These are phyloP conservation scores for Blastocrithidia nonstop DNA, from an alignment of 208 protist genomes.

Conservation along the genomic window DNA sequence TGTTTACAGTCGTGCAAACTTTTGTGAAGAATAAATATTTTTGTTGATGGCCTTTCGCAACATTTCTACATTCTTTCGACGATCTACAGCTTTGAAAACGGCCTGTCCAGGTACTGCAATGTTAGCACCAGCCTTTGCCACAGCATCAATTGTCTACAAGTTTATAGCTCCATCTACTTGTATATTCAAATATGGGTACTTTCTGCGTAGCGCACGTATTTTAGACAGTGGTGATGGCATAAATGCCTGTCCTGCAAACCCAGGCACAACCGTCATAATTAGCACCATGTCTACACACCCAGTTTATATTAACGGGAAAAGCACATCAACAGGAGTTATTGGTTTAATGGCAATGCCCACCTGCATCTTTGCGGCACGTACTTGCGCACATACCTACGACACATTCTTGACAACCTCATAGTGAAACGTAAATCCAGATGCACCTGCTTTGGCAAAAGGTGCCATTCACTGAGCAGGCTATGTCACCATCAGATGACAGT, in stretches of 20 bases:
- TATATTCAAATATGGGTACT: conserved; percentile 89
- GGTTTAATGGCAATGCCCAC: conserved; percentile 95
- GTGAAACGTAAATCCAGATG: conserved; percentile 90
- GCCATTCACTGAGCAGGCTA: conserved; percentile 82
- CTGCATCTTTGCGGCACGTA: conserved; percentile 71
- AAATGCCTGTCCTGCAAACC: conserved; percentile 98
- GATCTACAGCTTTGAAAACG: conserved; percentile 82
- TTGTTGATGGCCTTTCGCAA: conserved; percentile 25
- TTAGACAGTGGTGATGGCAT: conserved; percentile 96
- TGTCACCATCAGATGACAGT: conserved; percentile 95
- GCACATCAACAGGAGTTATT: conserved; percentile 52
- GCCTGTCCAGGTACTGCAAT: conserved; percentile 95
- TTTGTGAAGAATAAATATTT: conserved; percentile 9
- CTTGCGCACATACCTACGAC: conserved; percentile 32
- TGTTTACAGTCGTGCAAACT: too few species aligned
- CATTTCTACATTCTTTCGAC: conserved; percentile 25
- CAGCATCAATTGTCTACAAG: conserved; percentile 84
- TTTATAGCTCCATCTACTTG: conserved; percentile 97
- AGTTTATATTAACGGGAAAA: conserved; percentile 38
- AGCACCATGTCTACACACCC: conserved; percentile 94
- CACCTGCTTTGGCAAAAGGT: conserved; percentile 78
- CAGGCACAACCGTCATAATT: conserved; percentile 99
- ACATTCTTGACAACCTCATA: conserved; percentile 70
- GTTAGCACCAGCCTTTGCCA: conserved; percentile 93
- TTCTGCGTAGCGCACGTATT: conserved; percentile 74